Evolutionary conservation across 2,329 filamentous ascomycete genomes (phyloP), one percentile per base, ranked within the genome.

Genomic region (Penicillium sp.): DNA sequence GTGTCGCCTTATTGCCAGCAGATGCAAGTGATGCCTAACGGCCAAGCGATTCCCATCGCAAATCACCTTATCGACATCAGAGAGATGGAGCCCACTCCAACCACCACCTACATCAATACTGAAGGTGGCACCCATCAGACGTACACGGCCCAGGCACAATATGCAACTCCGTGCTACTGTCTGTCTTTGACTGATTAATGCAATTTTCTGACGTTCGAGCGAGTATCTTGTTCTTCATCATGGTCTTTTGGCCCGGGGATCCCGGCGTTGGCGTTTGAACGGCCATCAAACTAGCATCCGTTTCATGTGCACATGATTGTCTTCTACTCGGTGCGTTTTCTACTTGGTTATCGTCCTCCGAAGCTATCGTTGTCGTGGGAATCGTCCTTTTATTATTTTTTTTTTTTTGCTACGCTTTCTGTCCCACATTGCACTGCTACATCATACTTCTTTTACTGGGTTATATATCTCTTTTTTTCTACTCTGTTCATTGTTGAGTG

Each of bases 1-100:
- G 51, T 59, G 9, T 58, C 71, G 41, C 77, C 82, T 1, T 85
- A 84, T 62, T 86, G 83, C 59, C 75, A 84, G 57, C 77, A 84
- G 59, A 84, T 84, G 74, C 71, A 78, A 51, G 72, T 86, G 10
- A 67, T 80, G 44, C 65, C 76, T 39, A 70, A 81, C 52, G 76
- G 77, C 24, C 56, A 64, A 7, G 61, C 77, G 11, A 47, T 49
- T 8, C 51, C 62, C 23, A 54, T 64, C 14, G 58, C 58, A 3
- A 59, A 55, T 13, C 50, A 59, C n/a, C 56, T 58, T 18, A 56
- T 68, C 40, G 46, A 60, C 23, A 62, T 71, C 42, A 60, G 68
- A 37, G 68, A 69, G 47, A 54, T 57, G 40, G 60, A 65, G 47
- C 63, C 68, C 4, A 66, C 65, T 2, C 59, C 65, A n/a, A 67